Percentiles rank a stretch among this genome's conserved stretches.
phyloP scores from a whole-genome alignment of 108 stramenopile species.

The Fistulifera pelliculosa region DNA sequence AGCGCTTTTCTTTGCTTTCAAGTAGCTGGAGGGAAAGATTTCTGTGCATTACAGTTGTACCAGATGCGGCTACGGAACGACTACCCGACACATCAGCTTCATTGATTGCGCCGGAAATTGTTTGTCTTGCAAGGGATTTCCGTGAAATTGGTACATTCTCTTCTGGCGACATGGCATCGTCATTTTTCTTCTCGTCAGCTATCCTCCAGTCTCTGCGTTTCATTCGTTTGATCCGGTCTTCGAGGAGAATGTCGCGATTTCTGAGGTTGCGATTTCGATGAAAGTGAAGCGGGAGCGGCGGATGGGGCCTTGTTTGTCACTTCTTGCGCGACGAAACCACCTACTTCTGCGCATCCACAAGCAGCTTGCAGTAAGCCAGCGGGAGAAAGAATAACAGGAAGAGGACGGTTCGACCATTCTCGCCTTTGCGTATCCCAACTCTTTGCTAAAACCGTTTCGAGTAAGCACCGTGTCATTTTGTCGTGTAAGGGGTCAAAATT shows the following conservation, averaged over 20 bases:
- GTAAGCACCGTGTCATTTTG: slow-evolving; percentile 74
- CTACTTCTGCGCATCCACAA: slow-evolving; percentile 55
- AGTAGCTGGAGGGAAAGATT: slow-evolving; percentile 2
- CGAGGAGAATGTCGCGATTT: not conserved
- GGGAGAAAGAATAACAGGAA: slow-evolving; percentile 59
- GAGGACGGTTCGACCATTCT: slow-evolving; percentile 73
- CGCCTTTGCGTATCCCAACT: slow-evolving; percentile 74
- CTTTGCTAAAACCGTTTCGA: slow-evolving; percentile 67
- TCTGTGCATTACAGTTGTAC: slow-evolving; percentile 11
- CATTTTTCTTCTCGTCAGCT: not conserved
- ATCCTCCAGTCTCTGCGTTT: not conserved
- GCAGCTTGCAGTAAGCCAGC: slow-evolving; percentile 42
- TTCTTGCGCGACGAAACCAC: slow-evolving; percentile 40
- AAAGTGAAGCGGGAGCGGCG: not conserved
- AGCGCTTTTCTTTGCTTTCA: not conserved
- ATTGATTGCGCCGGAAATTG: no score
- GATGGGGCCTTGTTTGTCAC: slow-evolving; percentile 17
- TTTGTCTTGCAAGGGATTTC: no score
- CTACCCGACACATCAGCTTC: slow-evolving; percentile 1
- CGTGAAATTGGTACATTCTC: no score
- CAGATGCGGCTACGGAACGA: slow-evolving; percentile 2
- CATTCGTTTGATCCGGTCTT: no score
- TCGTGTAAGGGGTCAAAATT: slow-evolving; percentile 86
- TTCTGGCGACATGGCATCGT: not conserved
- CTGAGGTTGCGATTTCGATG: not conserved